phyloP scores from a whole-genome alignment of 768 basidiomycete genomes.

The Russula dissimulans region DNA sequence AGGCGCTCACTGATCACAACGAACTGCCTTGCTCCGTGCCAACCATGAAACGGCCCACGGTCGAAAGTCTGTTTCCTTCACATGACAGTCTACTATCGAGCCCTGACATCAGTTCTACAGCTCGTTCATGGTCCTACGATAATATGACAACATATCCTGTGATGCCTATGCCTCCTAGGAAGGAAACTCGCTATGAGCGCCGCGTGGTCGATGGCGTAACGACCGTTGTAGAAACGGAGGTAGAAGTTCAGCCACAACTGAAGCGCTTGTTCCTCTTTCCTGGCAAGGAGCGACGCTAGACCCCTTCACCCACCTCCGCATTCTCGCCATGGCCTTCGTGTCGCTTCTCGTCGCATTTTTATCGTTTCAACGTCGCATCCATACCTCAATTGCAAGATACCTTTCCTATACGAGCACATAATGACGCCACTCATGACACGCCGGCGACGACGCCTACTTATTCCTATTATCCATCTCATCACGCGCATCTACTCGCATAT shows the following conservation, averaged over 20 bases:
- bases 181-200: constrained; percentile 41
- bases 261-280: constrained; percentile 69
- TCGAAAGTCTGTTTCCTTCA: constrained; percentile 40
- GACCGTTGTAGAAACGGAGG: constrained; percentile 41
- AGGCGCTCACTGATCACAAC: constrained; percentile 24
- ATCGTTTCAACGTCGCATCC: constrained; percentile 10
- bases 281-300: constrained; percentile 27
- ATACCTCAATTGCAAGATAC: constrained; percentile 20
- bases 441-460: constrained; percentile 17
- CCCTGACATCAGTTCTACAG: constrained; percentile 28
- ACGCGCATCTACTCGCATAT: constrained; percentile 19
- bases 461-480: constrained; percentile 20
- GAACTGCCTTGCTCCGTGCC: constrained; percentile 21
- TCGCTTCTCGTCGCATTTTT: constrained; percentile 5
- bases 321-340: background rate
- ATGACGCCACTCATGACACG: constrained; percentile 15
- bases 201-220: constrained; percentile 42
- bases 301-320: background rate
- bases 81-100: background rate
- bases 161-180: constrained; percentile 37
- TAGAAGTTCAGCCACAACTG: constrained; percentile 44
- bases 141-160: constrained; percentile 60
- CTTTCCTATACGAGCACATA: constrained; percentile 16
- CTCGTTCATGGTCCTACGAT: constrained; percentile 70
- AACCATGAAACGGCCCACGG: constrained; percentile 33